Evolutionary conservation across 2,329 filamentous ascomycete genomes (phyloP), one percentile per base, ranked within the genome.

Genomic region (Purpureocillium lavendulum): DNA sequence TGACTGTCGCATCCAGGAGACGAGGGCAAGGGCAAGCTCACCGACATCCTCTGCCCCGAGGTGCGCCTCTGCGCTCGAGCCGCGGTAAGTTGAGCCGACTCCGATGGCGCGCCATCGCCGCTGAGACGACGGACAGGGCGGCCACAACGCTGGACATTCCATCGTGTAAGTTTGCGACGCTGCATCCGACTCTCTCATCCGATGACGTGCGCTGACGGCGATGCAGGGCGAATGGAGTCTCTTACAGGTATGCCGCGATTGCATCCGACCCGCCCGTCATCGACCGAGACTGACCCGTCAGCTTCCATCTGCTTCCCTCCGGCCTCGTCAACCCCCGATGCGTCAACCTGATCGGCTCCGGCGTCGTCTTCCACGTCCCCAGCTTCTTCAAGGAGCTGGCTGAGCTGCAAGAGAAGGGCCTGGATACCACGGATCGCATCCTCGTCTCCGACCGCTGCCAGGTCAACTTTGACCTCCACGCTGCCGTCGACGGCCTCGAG

Each of bases 341-440:
- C 47, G 70, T 77, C 51, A 89, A 88, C 64, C 66, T 89, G 41
- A 82, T 89, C 56, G 84, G 83, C 43, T 82, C 80, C 36, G 82
- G 70, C 35, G 72, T 76, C 31, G 75, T 85, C 43, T 78, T 86
- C 48, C 75, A 86, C 59, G 70, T 49, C 33, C 57, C 57, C 7
- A 58, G 49, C 31, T 69, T 69, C 47, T 67, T 67, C 52, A 55
- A 50, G 28, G 66, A 70, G 50, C 56, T 69, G 14, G 40, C 51
- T 6, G 59, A 58, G 26, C 58, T 70, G 9, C 58, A 66, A 30
- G 52, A 53, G 15, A 63, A 49, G 30, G 45, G 40, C 11, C 35
- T 44, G 18, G 35, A 42, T 28, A 40, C 40, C 30, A 55, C 56
- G 45, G 64, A 70, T 34, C 62, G 69, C 47, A 76, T 85, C 49